Evolutionary conservation across 139 green algal species (phyloP).

Genomic region (Deuterostichococcus epilithicus): DNA sequence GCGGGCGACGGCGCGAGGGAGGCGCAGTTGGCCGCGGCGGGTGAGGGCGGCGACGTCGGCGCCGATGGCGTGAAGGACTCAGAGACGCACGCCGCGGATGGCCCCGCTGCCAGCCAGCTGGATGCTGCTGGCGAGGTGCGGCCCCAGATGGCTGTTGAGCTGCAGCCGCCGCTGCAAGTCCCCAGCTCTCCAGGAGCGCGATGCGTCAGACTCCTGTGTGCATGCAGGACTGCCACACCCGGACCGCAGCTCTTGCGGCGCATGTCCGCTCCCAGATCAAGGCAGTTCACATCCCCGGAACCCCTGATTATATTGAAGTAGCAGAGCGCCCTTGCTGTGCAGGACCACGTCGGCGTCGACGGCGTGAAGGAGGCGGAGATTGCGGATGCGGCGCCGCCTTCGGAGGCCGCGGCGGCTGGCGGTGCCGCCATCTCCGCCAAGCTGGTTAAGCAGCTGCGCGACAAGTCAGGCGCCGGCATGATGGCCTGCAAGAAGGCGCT

Average conservation of each 20-base stretch:
- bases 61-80: not conserved
- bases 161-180: too few relatives aligned
- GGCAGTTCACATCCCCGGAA: not conserved
- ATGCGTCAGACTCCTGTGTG: too few relatives aligned
- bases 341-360: not conserved
- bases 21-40: not conserved
- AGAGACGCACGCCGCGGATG: not conserved
- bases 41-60: not conserved
- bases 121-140: not conserved
- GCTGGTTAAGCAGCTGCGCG: constrained; percentile 83
- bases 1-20: not conserved
- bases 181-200: too few relatives aligned
- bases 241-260: too few relatives aligned
- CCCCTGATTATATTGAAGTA: not conserved
- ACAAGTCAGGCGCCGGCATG: constrained; percentile 86
- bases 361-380: not conserved
- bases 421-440: constrained; percentile 62
- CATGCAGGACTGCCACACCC: too few relatives aligned
- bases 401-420: not conserved
- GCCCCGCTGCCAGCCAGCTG: not conserved
- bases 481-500: constrained; percentile 99
- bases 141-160: not conserved
- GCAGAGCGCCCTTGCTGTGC: not conserved
- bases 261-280: not conserved
- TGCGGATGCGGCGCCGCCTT: not conserved